A percentile compares a stretch with the other conserved stretches of the same genome.
These are phyloP conservation scores for Leavenworthia alabamica DNA, from an alignment of 345 rosid genomes.

Conservation along the genomic window DNA sequence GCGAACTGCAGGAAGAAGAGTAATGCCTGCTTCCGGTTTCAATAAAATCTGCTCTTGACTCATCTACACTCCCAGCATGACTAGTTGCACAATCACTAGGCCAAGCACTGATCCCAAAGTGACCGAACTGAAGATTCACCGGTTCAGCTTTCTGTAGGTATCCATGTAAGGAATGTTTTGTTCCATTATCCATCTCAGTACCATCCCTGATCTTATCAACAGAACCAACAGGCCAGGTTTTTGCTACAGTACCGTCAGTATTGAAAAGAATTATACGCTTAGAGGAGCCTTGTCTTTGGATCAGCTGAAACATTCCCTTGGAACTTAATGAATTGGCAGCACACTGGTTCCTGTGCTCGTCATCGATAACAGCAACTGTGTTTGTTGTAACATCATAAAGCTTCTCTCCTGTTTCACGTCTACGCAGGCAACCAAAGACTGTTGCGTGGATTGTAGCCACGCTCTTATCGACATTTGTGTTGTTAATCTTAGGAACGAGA, in stretches of 20 bases:
- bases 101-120: conserved; percentile 97
- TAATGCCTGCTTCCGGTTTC: conserved; percentile 78
- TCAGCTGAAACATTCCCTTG: conserved; percentile 94
- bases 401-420: conserved; percentile 78
- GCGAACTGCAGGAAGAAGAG: conserved; percentile 97
- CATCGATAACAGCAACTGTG: conserved; percentile 67
- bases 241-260: conserved; percentile 90
- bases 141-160: conserved; percentile 76
- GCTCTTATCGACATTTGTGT: conserved; percentile 94
- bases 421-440: conserved; percentile 88
- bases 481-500: conserved; percentile 92
- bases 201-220: conserved; percentile 45
- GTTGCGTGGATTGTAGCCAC: conserved; percentile 98
- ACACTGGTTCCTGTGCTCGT: conserved; percentile 92
- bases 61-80: conserved; percentile 83
- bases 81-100: conserved; percentile 94
- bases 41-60: conserved; percentile 59
- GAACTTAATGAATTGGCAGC: conserved; percentile 87
- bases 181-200: conserved; percentile 33
- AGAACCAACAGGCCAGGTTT: conserved; percentile 88
- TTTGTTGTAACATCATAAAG: conserved; percentile 76
- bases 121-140: conserved; percentile 93
- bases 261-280: conserved; percentile 86
- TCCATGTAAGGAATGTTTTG: conserved; percentile 52
- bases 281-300: conserved; percentile 88